phyloP scores from a whole-genome alignment of 805 yeast genomes.

The Candida orba region DNA sequence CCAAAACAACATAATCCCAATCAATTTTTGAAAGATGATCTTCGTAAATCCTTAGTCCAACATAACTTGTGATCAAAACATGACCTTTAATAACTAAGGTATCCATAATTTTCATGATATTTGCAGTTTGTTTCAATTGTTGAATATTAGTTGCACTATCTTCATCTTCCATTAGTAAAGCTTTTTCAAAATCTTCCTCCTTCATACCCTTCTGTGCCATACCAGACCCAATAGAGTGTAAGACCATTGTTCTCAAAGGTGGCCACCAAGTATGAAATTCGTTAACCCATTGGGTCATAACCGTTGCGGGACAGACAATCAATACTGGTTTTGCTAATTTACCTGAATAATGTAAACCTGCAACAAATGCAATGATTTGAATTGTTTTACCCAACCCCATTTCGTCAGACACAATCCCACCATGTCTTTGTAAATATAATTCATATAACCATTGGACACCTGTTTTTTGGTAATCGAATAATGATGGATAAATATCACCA shows the following conservation, averaged over 20 bases:
- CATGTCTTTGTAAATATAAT: conserved; percentile 77
- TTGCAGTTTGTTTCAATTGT: conserved; percentile 27
- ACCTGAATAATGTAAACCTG: conserved; percentile 82
- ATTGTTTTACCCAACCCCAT: conserved; percentile 98
- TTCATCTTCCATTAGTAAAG: conserved; percentile 36
- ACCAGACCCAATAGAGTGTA: conserved; percentile 91
- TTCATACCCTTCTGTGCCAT: conserved; percentile 38
- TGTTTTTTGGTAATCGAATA: conserved; percentile 91
- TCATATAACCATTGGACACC: conserved; percentile 98
- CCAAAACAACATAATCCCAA: conserved; percentile 90
- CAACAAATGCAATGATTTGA: conserved; percentile 84
- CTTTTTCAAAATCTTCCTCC: conserved; percentile 46
- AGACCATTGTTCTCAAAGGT: conserved; percentile 72
- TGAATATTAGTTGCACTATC: conserved; percentile 26
- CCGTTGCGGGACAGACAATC: conserved; percentile 95
- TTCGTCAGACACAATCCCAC: conserved; percentile 96
- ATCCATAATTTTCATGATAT: conserved; percentile 44
- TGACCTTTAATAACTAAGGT: conserved; percentile 65
- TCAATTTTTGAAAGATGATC: conserved; percentile 51
- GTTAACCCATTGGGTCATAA: conserved; percentile 92
- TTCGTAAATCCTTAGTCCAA: conserved; percentile 68
- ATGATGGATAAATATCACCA: conserved; percentile 79
- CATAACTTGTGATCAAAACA: conserved; percentile 85
- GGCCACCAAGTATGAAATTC: conserved; percentile 99
- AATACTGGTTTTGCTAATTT: conserved; percentile 69